Conservation (phyloP, 345 rosid genomes). For the Raphanus sativus region DNA sequence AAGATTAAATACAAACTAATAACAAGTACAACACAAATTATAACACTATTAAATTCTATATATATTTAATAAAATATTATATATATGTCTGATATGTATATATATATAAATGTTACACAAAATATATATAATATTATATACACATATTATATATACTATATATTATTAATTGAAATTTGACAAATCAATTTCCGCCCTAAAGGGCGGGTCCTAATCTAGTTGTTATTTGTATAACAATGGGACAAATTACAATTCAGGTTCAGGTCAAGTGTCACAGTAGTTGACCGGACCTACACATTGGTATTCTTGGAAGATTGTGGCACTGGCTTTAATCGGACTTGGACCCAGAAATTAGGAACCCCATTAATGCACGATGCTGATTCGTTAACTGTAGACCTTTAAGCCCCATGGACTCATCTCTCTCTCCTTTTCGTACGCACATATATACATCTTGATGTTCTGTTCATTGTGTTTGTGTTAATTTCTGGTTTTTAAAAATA, state of each 20-base stretch:
- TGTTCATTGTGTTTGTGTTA: neutral
- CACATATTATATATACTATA: no score
- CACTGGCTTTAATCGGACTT: slow-evolving; percentile 1
- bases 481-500: neutral
- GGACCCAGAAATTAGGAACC: slow-evolving; percentile 4
- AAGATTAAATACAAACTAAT: no score
- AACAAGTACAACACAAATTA: no score
- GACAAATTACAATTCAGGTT: slow-evolving; percentile 27
- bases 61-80: no score
- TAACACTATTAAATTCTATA: no score
- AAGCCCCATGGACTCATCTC: neutral
- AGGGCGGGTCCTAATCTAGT: no score
- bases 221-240: neutral
- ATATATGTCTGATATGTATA: no score
- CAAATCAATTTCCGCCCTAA: no score
- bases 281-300: slow-evolving; percentile 27
- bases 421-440: neutral
- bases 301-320: slow-evolving; percentile 21
- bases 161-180: no score
- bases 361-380: slow-evolving; percentile 12
- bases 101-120: no score
- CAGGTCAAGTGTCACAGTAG: slow-evolving; percentile 25
- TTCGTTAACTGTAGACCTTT: neutral
- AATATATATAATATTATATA: no score
- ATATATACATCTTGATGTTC: neutral